Evolutionary conservation across 2,329 filamentous ascomycete genomes (phyloP).

Genomic region (Penicillium janthinellum): DNA sequence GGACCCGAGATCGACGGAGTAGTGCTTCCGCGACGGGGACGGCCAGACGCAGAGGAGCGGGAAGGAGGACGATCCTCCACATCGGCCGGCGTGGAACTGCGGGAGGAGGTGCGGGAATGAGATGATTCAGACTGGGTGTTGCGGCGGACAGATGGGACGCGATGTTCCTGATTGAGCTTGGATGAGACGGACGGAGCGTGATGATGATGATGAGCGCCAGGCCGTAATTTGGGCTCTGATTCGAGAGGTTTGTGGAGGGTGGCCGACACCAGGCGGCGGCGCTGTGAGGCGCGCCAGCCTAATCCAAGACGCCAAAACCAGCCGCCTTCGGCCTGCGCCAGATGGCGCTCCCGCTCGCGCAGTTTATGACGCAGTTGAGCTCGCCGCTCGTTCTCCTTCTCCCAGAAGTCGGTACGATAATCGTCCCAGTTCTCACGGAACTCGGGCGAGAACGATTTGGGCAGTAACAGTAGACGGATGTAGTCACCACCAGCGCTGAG

Average conservation of each 20-base stretch:
- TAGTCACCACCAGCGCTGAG: slow-evolving; percentile 87
- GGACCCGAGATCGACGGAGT: slow-evolving; percentile 32
- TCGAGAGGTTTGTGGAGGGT: slow-evolving; percentile 32
- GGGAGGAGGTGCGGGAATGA: slow-evolving; percentile 46
- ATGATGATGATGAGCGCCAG: slow-evolving; percentile 30
- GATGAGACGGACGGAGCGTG: slow-evolving; percentile 32
- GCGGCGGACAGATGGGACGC: slow-evolving; percentile 34
- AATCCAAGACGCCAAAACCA: slow-evolving; percentile 85
- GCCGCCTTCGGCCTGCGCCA: slow-evolving; percentile 68
- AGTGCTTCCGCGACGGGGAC: slow-evolving; percentile 40
- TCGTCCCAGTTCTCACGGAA: slow-evolving; percentile 98
- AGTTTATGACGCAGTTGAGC: slow-evolving; percentile 71
- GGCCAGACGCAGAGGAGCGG: slow-evolving; percentile 33
- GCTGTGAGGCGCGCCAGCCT: slow-evolving; percentile 41
- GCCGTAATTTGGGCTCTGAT: slow-evolving; percentile 30
- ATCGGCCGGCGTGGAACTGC: slow-evolving; percentile 44
- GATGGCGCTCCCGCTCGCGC: slow-evolving; percentile 65
- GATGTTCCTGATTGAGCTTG: slow-evolving; percentile 32
- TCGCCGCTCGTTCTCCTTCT: slow-evolving; percentile 89
- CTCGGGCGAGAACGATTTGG: slow-evolving; percentile 91
- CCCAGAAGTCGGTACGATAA: slow-evolving; percentile 94
- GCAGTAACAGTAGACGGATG: slow-evolving; percentile 84
- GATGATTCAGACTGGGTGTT: slow-evolving; percentile 40
- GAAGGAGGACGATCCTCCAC: slow-evolving; percentile 41
- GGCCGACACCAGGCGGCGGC: slow-evolving; percentile 33